Evolutionary conservation across 495 filamentous ascomycete genomes (phyloP), one percentile per base, ranked within the genome.

Genomic region (Hyaloscypha hepaticicola): DNA sequence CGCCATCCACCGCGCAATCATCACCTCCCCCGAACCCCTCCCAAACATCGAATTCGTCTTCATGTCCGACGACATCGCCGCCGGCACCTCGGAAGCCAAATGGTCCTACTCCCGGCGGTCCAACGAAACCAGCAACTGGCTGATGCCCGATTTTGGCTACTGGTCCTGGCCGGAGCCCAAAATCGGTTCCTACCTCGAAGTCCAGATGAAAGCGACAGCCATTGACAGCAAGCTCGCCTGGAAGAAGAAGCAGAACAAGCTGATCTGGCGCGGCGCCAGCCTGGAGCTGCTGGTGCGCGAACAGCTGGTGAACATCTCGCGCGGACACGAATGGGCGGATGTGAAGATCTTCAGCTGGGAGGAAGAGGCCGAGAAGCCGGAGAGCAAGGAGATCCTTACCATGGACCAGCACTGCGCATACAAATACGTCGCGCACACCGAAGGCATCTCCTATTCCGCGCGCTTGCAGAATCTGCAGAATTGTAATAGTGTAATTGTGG

Each of bases 71-170:
- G 85, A 88, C 64, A 77, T 80, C 52, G 74, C 80, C 0, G 66
- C 26, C 1, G 52, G n/a, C 25, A 63, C 28, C 29, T 58, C 27
- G 29, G 66, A 16, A 64, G 69, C 11, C 69, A 76, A 22, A 76
- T 83, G 85, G 84, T 76, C 77, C 8, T 80, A 82, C 67, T 75
- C 85, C 3, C 75, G 83, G 61, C 66, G 70, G 19, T 60, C 63
- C 11, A 62, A 56, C 21, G 79, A 87, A 45, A 68, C 75, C 0
- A 73, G 78, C 16, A 73, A 83, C 14, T 90, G 87, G 87, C 74
- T 89, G 14, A 88, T 90, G 77, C 85, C 87, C 0, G 87, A 90
- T 67, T 89, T 89, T 62, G 83, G 84, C 31, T 88, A 84, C 75
- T 89, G 85, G 85, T 76, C 79, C 19, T 88, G 83, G 81, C 83